Conservation (phyloP, 1,284 basidiomycete species). For the Heterobasidion annosum region DNA sequence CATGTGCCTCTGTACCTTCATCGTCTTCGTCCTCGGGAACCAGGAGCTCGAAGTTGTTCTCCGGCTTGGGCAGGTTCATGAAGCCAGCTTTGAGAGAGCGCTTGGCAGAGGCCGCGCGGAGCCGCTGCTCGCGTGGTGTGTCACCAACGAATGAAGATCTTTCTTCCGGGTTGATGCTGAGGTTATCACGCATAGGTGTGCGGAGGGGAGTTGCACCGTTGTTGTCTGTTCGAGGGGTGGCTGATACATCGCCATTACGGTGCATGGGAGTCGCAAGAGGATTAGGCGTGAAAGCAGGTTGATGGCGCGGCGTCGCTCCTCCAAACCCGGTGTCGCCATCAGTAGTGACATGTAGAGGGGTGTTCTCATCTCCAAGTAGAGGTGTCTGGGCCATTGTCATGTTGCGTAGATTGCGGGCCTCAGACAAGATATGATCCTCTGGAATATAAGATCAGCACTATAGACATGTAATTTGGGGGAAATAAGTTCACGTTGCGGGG, state of each 20-base stretch:
- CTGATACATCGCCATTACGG: conserved; percentile 39
- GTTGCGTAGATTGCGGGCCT: conserved; percentile 91
- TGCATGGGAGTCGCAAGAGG: conserved; percentile 83
- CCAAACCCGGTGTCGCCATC: conserved; percentile 84
- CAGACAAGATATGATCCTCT: conserved; percentile 92
- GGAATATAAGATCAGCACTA: conserved; percentile 9
- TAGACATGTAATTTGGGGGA: neutral
- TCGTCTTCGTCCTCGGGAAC: conserved; percentile 81
- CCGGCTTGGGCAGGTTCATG: conserved; percentile 79
- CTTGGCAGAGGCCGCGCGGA: conserved; percentile 55
- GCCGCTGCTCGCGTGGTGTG: conserved; percentile 71
- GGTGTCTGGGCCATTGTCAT: conserved; percentile 93
- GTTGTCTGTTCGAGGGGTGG: conserved; percentile 53
- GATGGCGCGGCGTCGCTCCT: conserved; percentile 84
- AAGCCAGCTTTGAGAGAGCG: conserved; percentile 78
- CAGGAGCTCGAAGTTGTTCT: conserved; percentile 96
- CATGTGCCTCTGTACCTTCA: conserved; percentile 33
- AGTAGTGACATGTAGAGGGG: conserved; percentile 70
- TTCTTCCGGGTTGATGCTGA: conserved; percentile 78
- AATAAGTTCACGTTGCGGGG: conserved; percentile 69
- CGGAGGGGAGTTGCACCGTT: conserved; percentile 67
- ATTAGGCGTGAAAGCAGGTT: conserved; percentile 89
- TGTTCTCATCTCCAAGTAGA: conserved; percentile 94
- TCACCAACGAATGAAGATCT: conserved; percentile 44
- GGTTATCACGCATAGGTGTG: conserved; percentile 86